Percentiles rank a stretch among this genome's conserved stretches.
Conservation (phyloP, 495 filamentous ascomycete species). For the Massariosphaeria phaeospora region DNA sequence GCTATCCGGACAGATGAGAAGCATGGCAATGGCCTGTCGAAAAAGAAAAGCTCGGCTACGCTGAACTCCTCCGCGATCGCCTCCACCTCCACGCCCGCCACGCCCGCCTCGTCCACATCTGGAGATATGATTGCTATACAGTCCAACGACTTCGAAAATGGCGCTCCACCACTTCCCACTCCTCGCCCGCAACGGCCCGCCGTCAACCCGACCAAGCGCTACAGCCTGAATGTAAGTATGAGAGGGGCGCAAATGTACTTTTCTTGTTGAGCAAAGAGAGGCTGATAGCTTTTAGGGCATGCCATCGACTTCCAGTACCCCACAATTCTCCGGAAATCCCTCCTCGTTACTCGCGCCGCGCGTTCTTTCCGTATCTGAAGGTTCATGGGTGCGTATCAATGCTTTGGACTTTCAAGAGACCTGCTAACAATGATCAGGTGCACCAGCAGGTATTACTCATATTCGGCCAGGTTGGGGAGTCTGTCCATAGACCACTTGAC, state of each 20-base stretch:
- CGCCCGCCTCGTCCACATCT: slow-evolving; percentile 57
- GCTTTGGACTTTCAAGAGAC: background rate
- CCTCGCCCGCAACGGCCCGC: slow-evolving; percentile 32
- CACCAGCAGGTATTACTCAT: slow-evolving; percentile 84
- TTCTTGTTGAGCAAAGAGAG: too few species aligned
- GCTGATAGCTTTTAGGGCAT: slow-evolving; percentile 42
- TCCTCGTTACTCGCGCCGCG: slow-evolving; percentile 74
- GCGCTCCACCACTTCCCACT: slow-evolving; percentile 41
- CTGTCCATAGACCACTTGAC: slow-evolving; percentile 63
- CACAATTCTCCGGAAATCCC: slow-evolving; percentile 42
- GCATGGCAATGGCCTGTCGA: slow-evolving; percentile 17
- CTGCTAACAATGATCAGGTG: slow-evolving; percentile 50
- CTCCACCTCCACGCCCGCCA: slow-evolving; percentile 46
- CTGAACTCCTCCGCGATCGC: slow-evolving; percentile 48
- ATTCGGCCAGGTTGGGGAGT: slow-evolving; percentile 72
- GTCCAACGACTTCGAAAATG: slow-evolving; percentile 46
- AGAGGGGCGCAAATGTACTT: too few species aligned
- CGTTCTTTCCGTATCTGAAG: slow-evolving; percentile 70
- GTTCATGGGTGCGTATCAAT: slow-evolving; percentile 61
- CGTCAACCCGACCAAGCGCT: slow-evolving; percentile 39
- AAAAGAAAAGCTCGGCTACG: slow-evolving; percentile 59
- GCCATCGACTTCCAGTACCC: slow-evolving; percentile 25
- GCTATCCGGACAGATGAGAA: slow-evolving; percentile 53
- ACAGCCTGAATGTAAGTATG: slow-evolving; percentile 40
- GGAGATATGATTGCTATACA: slow-evolving; percentile 50